A percentile compares a stretch with the other conserved stretches of the same genome.
phyloP scores from a whole-genome alignment of 495 filamentous ascomycete genomes.

The Annulohypoxylon bovei region DNA sequence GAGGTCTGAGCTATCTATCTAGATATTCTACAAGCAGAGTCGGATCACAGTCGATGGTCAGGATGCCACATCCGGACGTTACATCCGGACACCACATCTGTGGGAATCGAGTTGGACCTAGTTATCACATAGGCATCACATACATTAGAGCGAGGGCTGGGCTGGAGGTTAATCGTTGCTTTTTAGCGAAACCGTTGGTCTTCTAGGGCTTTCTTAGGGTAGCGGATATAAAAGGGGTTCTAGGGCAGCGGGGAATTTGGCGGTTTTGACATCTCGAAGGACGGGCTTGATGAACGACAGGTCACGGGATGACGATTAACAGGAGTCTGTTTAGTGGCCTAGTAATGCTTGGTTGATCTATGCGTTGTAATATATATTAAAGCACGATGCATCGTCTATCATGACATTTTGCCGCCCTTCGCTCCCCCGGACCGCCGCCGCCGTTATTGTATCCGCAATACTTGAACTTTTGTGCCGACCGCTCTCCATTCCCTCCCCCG shows the following conservation, averaged over 20 bases:
- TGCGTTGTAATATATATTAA: slow-evolving; percentile 30
- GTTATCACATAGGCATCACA: background rate
- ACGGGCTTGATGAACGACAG: background rate
- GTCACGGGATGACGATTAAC: slow-evolving; percentile 25
- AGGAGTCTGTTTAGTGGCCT: slow-evolving; percentile 1
- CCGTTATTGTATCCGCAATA: background rate
- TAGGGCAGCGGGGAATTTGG: background rate
- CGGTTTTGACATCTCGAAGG: slow-evolving; percentile 11
- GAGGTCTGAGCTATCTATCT: slow-evolving; percentile 59
- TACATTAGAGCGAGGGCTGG: slow-evolving; percentile 9
- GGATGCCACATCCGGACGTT: no score
- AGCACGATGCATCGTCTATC: slow-evolving; percentile 37
- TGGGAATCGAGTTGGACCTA: background rate
- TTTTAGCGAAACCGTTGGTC: slow-evolving; percentile 13
- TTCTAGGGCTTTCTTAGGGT: slow-evolving; percentile 1
- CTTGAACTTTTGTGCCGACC: background rate
- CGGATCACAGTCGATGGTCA: background rate
- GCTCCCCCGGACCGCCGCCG: background rate
- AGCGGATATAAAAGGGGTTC: slow-evolving; percentile 22
- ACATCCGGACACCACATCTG: background rate
- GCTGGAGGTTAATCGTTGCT: slow-evolving; percentile 17
- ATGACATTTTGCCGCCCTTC: slow-evolving; percentile 8
- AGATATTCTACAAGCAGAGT: background rate
- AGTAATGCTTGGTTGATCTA: slow-evolving; percentile 17
- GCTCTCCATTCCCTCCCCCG: background rate